phyloP scores from a whole-genome alignment of 2,329 filamentous ascomycete species.

The Xylariaceae sp. region DNA sequence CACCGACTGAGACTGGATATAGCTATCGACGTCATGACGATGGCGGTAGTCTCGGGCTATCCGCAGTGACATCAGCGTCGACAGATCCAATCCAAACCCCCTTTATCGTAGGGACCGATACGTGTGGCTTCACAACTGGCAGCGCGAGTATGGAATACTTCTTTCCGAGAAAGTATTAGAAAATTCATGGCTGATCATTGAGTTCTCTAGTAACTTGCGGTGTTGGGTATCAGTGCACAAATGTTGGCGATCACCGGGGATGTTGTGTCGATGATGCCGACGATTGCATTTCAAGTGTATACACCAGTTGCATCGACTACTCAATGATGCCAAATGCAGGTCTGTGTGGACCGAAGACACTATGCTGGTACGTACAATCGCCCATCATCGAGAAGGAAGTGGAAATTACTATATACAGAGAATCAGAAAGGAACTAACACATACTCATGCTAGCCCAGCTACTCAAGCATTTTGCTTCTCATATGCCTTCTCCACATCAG shows the following conservation, averaged over 20 bases:
- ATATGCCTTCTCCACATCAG: slow-evolving; percentile 22
- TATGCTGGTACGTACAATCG: slow-evolving; percentile 28
- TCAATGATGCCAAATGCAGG: slow-evolving; percentile 11
- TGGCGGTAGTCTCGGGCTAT: slow-evolving; percentile 3
- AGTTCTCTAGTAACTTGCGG: slow-evolving; percentile 26
- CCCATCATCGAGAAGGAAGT: neutral
- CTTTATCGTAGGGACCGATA: slow-evolving; percentile 24
- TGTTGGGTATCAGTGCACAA: slow-evolving; percentile 24
- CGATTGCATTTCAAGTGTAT: slow-evolving; percentile 26
- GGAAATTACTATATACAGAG: neutral
- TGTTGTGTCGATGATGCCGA: slow-evolving; percentile 22
- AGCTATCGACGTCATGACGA: slow-evolving; percentile 4
- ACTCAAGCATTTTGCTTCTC: slow-evolving; percentile 24
- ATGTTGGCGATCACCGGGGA: slow-evolving; percentile 26
- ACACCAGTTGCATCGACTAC: slow-evolving; percentile 27
- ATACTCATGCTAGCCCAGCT: slow-evolving; percentile 15
- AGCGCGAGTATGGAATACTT: slow-evolving; percentile 18
- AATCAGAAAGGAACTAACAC: neutral
- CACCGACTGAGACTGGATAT: slow-evolving; percentile 18
- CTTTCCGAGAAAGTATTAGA: no score
- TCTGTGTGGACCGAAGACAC: slow-evolving; percentile 23
- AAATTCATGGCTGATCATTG: slow-evolving; percentile 7
- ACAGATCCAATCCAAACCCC: slow-evolving; percentile 8
- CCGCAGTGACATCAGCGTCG: slow-evolving; percentile 15
- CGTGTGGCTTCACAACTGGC: slow-evolving; percentile 27